These are phyloP conservation scores for Mycena leptocephala DNA, from an alignment of 768 basidiomycete genomes.

Conservation along the genomic window DNA sequence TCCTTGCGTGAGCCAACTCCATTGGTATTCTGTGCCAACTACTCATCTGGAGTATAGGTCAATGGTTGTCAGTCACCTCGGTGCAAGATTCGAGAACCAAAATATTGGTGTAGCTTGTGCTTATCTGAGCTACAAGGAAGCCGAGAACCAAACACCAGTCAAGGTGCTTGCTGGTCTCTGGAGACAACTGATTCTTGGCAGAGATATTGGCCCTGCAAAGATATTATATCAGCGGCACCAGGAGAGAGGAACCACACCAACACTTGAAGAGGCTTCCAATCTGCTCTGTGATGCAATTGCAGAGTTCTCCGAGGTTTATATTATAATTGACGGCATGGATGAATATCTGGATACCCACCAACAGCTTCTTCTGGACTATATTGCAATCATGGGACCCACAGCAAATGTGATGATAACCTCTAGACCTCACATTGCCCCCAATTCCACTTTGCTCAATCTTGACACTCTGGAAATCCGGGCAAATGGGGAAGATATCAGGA, in stretches of 20 bases:
- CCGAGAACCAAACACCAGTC: background rate
- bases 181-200: background rate
- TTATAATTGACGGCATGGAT: background rate
- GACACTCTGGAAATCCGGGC: background rate
- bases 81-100: too few species aligned
- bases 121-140: too few species aligned
- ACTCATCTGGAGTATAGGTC: background rate
- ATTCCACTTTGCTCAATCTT: background rate
- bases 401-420: too few species aligned
- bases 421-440: background rate
- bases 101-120: too few species aligned
- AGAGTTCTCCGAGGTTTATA: too few species aligned
- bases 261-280: background rate
- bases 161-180: background rate
- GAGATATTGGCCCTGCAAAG: background rate
- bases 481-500: background rate
- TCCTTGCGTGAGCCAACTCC: background rate
- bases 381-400: too few species aligned
- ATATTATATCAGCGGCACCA: background rate
- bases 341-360: background rate
- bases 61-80: too few species aligned
- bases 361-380: background rate
- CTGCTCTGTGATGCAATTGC: background rate
- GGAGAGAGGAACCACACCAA: background rate
- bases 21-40: background rate